A percentile compares a stretch with the other conserved stretches of the same genome.
Conservation (phyloP, 148 eudicot genomes). For the Cornus suecica region DNA sequence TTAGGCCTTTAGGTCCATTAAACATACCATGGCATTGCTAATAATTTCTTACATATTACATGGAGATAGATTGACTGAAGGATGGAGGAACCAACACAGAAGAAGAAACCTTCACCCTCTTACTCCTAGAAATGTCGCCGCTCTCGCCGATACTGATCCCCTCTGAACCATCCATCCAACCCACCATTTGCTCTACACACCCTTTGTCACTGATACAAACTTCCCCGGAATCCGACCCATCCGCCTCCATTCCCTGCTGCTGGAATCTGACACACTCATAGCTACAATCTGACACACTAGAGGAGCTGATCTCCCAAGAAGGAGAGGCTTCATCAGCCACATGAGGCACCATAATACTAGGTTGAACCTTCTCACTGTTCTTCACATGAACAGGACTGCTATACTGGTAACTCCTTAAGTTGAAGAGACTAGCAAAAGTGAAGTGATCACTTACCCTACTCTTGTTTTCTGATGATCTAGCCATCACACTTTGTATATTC, state of each 20-base stretch:
- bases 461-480: slow-evolving; percentile 36
- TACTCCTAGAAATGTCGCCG: slow-evolving; percentile 31
- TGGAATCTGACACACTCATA: slow-evolving; percentile 28
- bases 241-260: slow-evolving; percentile 30
- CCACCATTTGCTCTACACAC: slow-evolving; percentile 12
- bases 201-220: slow-evolving; percentile 7
- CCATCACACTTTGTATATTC: slow-evolving; percentile 41
- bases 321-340: slow-evolving; percentile 14
- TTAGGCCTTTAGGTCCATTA: too few relatives aligned
- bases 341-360: slow-evolving; percentile 42
- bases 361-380: slow-evolving; percentile 41
- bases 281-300: slow-evolving; percentile 30
- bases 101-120: slow-evolving; percentile 54
- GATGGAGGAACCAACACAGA: slow-evolving; percentile 51
- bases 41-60: not conserved
- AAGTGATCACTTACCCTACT: slow-evolving; percentile 51
- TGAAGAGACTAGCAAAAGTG: slow-evolving; percentile 50
- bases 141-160: not conserved
- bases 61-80: slow-evolving; percentile 21
- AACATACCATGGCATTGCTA: too few relatives aligned
- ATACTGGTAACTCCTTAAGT: slow-evolving; percentile 27
- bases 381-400: slow-evolving; percentile 17
- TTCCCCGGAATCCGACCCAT: slow-evolving; percentile 31
- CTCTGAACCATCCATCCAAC: slow-evolving; percentile 37
- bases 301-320: slow-evolving; percentile 34